A percentile compares a stretch with the other conserved stretches of the same genome.
These are phyloP conservation scores for Rutidosis leptorrhynchoides DNA, from an alignment of 129 eudicot species.

Conservation along the genomic window DNA sequence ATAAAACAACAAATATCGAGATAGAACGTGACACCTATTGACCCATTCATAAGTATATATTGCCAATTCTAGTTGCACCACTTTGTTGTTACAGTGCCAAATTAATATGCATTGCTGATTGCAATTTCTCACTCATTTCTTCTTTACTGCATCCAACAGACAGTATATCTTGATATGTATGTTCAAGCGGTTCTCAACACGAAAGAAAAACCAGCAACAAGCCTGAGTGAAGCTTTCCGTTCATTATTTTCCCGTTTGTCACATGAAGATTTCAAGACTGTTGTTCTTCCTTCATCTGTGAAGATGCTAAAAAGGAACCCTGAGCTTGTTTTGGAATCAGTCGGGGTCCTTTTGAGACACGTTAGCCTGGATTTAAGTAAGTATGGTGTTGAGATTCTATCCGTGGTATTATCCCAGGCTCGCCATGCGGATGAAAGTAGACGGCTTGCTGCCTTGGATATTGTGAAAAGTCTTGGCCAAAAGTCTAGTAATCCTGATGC, in stretches of 20 bases:
- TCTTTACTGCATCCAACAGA: conserved; percentile 45
- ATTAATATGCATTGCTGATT: conserved; percentile 2
- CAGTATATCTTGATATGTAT: conserved; percentile 72
- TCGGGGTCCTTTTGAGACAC: conserved; percentile 61
- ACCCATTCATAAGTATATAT: no score
- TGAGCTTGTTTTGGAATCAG: conserved; percentile 80
- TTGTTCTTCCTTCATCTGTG: conserved; percentile 70
- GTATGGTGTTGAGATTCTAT: conserved; percentile 68
- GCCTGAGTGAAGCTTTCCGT: conserved; percentile 74
- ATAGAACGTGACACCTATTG: background rate
- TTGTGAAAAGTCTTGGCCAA: conserved; percentile 62
- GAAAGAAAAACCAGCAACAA: conserved; percentile 64
- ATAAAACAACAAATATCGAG: background rate
- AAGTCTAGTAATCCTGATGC: conserved; percentile 97
- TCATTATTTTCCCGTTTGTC: conserved; percentile 57
- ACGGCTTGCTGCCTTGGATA: conserved; percentile 68
- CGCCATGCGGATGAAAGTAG: conserved; percentile 94
- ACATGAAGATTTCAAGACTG: conserved; percentile 79
- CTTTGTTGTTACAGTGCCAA: background rate
- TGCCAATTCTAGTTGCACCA: background rate
- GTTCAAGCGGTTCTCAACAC: conserved; percentile 74
- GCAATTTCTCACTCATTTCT: conserved; percentile 8
- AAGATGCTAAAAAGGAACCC: conserved; percentile 98
- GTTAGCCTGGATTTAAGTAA: conserved; percentile 82
- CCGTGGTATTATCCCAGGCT: conserved; percentile 78